These are phyloP conservation scores for Castanea sativa DNA, from an alignment of 306 rosid species.

Conservation along the genomic window DNA sequence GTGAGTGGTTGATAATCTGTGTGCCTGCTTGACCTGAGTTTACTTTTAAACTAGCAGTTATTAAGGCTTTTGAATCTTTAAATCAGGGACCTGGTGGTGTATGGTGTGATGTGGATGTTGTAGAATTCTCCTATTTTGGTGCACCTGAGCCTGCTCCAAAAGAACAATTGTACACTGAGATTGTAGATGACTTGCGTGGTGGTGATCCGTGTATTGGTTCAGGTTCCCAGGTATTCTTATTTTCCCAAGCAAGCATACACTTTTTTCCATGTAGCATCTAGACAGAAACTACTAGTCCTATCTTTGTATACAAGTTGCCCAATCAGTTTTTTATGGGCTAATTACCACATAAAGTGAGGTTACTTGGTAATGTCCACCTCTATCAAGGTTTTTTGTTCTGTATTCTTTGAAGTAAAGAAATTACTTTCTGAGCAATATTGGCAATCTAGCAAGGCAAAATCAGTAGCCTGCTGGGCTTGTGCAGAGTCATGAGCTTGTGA, in stretches of 20 bases:
- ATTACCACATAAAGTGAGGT: neutral
- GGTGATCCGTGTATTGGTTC: conserved; percentile 92
- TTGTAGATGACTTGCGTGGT: conserved; percentile 96
- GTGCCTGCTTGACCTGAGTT: neutral
- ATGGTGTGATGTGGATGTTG: conserved; percentile 99
- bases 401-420: neutral
- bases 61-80: conserved; percentile 21
- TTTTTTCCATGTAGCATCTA: neutral
- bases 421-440: neutral
- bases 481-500: neutral
- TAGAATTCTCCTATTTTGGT: conserved; percentile 95
- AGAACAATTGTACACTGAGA: conserved; percentile 87
- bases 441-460: neutral
- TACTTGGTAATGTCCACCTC: neutral
- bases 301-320: neutral
- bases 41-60: neutral
- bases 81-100: conserved; percentile 99
- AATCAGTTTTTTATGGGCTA: neutral
- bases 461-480: neutral
- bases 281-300: neutral
- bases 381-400: neutral
- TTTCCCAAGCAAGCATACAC: conserved; percentile 6
- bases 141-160: conserved; percentile 99
- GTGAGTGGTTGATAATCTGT: neutral
- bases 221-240: conserved; percentile 82